Evolutionary conservation across 2,329 filamentous ascomycete species (phyloP).

Genomic region (Talaromyces albobiverticillius): DNA sequence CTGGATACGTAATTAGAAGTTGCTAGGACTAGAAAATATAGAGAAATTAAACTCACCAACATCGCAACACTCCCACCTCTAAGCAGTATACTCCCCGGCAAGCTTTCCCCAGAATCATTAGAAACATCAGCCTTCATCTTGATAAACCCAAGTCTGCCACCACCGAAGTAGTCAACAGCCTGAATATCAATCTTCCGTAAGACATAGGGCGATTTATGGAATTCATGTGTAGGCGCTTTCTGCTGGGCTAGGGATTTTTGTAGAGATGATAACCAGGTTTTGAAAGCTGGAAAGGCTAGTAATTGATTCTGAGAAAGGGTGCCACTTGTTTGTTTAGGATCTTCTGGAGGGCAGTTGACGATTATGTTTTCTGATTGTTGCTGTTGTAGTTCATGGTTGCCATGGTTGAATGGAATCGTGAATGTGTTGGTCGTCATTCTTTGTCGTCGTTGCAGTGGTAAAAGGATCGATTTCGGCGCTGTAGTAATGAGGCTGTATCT

Average conservation of each 20-base stretch:
- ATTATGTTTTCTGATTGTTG: not conserved
- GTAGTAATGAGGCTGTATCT: not conserved
- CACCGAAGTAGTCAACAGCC: conserved; percentile 53
- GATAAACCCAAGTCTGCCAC: conserved; percentile 52
- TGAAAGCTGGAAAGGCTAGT: conserved; percentile 53
- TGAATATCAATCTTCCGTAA: conserved; percentile 55
- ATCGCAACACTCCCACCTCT: conserved; percentile 59
- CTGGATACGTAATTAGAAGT: conserved; percentile 26
- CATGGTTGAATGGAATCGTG: conserved; percentile 12
- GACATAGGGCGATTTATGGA: conserved; percentile 50
- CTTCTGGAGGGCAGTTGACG: not conserved
- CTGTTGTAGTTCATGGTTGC: not conserved
- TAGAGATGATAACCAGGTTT: conserved; percentile 53
- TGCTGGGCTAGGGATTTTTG: conserved; percentile 50
- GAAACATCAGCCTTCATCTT: conserved; percentile 56
- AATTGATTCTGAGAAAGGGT: conserved; percentile 43
- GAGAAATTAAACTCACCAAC: conserved; percentile 40
- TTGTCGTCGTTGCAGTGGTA: not conserved
- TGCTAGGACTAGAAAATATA: not conserved
- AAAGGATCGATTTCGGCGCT: not conserved
- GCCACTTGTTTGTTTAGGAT: conserved; percentile 33
- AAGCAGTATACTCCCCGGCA: conserved; percentile 58
- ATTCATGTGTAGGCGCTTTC: conserved; percentile 45
- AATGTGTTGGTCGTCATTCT: conserved; percentile 6
- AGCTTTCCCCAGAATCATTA: conserved; percentile 49